phyloP scores from a whole-genome alignment of 495 filamentous ascomycete species.

The Clavariopsis aquatica region DNA sequence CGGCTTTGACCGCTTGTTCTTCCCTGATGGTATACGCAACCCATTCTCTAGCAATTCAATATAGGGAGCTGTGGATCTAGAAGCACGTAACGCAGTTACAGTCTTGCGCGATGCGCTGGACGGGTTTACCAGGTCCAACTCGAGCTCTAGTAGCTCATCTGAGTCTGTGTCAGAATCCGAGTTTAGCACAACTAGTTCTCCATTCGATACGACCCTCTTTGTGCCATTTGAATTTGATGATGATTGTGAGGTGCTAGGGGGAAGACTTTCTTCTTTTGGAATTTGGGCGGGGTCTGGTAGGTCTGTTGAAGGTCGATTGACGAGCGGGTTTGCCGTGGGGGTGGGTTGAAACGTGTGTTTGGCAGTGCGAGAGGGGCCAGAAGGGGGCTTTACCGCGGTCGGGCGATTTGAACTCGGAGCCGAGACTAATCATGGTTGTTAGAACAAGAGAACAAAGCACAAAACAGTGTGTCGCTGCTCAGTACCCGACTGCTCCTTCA shows the following conservation, averaged over 20 bases:
- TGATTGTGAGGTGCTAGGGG: constrained; percentile 23
- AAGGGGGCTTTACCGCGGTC: neutral
- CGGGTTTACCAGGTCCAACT: neutral
- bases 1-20: constrained; percentile 25
- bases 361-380: neutral
- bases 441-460: neutral
- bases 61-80: neutral
- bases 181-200: constrained; percentile 27
- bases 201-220: constrained; percentile 23
- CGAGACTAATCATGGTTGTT: neutral
- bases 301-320: neutral
- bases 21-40: constrained; percentile 31
- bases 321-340: neutral
- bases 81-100: neutral
- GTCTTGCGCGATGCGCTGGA: too few relatives aligned
- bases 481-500: neutral
- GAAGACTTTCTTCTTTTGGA: neutral
- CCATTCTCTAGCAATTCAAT: neutral
- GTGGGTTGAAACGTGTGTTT: neutral
- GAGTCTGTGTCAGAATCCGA: constrained; percentile 36
- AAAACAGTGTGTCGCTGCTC: too few relatives aligned
- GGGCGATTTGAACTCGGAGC: neutral
- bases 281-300: neutral
- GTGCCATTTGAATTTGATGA: constrained; percentile 25
- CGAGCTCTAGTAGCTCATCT: constrained; percentile 4